Percentiles rank a stretch among this genome's conserved stretches.
phyloP scores from a whole-genome alignment of 306 rosid species.

The Gillenia trifoliata region DNA sequence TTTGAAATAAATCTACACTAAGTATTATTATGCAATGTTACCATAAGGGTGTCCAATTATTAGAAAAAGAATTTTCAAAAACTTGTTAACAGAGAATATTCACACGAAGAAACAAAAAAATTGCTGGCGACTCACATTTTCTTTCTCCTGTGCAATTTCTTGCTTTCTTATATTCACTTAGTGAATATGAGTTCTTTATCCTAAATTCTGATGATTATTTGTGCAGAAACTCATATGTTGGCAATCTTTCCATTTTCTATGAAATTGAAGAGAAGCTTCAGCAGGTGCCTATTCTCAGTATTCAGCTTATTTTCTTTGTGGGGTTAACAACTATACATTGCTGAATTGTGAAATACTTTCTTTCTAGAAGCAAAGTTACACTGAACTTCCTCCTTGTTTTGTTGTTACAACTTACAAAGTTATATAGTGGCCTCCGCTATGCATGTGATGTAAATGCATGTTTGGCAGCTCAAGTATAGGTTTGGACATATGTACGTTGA shows the following conservation, averaged over 20 bases:
- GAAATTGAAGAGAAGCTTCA: slow-evolving; percentile 84
- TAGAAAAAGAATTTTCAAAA: background rate
- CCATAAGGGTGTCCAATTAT: background rate
- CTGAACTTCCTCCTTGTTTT: background rate
- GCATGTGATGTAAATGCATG: background rate
- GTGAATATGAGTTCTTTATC: too few relatives aligned
- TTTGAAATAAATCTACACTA: background rate
- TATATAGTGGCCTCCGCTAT: background rate
- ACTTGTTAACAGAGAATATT: background rate
- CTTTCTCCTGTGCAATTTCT: background rate
- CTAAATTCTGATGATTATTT: slow-evolving; percentile 25
- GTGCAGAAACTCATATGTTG: slow-evolving; percentile 89
- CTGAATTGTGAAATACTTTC: slow-evolving; percentile 8
- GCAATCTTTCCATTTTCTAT: slow-evolving; percentile 73
- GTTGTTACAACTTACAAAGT: background rate
- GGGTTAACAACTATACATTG: slow-evolving; percentile 12
- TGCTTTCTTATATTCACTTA: too few relatives aligned
- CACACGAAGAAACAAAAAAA: background rate
- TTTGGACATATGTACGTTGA: background rate
- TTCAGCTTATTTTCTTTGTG: slow-evolving; percentile 21
- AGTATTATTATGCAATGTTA: background rate
- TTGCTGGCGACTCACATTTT: background rate
- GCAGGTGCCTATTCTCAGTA: slow-evolving; percentile 51
- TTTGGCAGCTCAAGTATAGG: background rate
- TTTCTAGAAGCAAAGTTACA: background rate